A percentile compares a stretch with the other conserved stretches of the same genome.
phyloP scores from a whole-genome alignment of 768 basidiomycete genomes.

The Mycena kentingensis region DNA sequence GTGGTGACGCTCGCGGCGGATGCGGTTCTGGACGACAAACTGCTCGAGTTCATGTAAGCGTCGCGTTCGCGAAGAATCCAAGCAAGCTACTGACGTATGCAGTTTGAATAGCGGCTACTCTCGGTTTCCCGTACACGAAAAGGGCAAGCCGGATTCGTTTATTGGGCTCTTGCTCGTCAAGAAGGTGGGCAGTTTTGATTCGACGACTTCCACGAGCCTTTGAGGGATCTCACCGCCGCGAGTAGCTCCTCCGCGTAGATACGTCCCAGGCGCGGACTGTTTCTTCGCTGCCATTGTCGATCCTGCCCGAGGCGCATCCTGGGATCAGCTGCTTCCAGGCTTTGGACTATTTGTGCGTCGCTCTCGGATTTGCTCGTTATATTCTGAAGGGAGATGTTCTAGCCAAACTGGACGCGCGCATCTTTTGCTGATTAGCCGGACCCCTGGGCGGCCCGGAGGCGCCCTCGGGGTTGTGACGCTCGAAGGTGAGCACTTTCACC shows the following conservation, averaged over 20 bases:
- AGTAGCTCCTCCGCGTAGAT: conserved; percentile 91
- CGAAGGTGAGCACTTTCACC: conserved; percentile 52
- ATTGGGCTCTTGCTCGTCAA: conserved; percentile 66
- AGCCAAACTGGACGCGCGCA: conserved; percentile 96
- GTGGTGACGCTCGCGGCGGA: not conserved
- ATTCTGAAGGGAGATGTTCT: too few relatives aligned
- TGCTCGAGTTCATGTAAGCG: not conserved
- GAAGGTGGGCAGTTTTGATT: conserved; percentile 39
- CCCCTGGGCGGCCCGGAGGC: conserved; percentile 84
- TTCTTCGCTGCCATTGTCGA: conserved; percentile 72
- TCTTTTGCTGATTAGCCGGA: conserved; percentile 79
- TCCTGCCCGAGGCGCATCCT: conserved; percentile 87
- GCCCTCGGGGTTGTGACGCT: conserved; percentile 90
- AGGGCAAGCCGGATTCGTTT: conserved; percentile 53
- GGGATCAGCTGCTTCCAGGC: conserved; percentile 94
- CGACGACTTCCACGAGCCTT: too few relatives aligned
- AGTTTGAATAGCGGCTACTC: conserved; percentile 54
- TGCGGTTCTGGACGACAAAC: not conserved
- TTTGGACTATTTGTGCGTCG: conserved; percentile 83
- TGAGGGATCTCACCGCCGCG: too few relatives aligned
- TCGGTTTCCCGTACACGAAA: conserved; percentile 66
- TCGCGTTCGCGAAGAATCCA: conserved; percentile 1
- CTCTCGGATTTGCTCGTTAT: too few relatives aligned
- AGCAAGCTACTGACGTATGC: not conserved
- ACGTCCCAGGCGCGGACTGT: conserved; percentile 75